Evolutionary conservation across 1,284 basidiomycete genomes (phyloP).

Genomic region (Cystobasidiaceae sp.): DNA sequence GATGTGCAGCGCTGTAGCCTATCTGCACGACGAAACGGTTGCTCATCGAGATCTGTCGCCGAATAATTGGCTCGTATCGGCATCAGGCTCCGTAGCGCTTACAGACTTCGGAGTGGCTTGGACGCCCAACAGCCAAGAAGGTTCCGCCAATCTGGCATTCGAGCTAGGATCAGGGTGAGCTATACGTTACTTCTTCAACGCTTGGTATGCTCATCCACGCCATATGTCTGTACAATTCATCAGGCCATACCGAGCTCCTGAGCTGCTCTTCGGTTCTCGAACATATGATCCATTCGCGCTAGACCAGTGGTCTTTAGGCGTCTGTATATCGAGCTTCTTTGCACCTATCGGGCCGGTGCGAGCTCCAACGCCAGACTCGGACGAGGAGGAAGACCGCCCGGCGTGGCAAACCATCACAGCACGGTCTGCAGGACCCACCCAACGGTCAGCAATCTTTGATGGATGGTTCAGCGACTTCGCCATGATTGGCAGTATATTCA

Average conservation of each 20-base stretch:
- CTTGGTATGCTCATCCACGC: too few relatives aligned
- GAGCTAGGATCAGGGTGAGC: constrained; percentile 79
- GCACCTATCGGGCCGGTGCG: constrained; percentile 53
- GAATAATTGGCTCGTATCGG: constrained; percentile 48
- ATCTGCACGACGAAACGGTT: constrained; percentile 63
- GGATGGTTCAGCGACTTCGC: constrained; percentile 66
- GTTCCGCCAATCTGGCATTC: constrained; percentile 60
- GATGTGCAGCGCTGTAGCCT: constrained; percentile 59
- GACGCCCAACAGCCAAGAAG: constrained; percentile 55
- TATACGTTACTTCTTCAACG: too few relatives aligned
- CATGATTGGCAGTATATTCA: constrained; percentile 78
- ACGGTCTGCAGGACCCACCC: not conserved
- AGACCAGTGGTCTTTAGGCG: constrained; percentile 82
- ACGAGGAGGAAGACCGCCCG: not conserved
- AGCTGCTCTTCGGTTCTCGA: constrained; percentile 72
- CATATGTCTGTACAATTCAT: too few relatives aligned
- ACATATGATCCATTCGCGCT: constrained; percentile 66
- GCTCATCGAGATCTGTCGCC: constrained; percentile 90
- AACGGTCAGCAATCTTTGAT: constrained; percentile 57
- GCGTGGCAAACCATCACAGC: not conserved
- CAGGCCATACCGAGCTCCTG: constrained; percentile 80
- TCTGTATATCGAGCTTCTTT: constrained; percentile 73
- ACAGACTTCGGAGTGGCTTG: constrained; percentile 81
- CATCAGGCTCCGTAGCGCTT: constrained; percentile 46
- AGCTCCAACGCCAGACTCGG: not conserved